Evolutionary conservation across 352 stramenopile genomes (phyloP).

Genomic region (Pythium scleroteichum): DNA sequence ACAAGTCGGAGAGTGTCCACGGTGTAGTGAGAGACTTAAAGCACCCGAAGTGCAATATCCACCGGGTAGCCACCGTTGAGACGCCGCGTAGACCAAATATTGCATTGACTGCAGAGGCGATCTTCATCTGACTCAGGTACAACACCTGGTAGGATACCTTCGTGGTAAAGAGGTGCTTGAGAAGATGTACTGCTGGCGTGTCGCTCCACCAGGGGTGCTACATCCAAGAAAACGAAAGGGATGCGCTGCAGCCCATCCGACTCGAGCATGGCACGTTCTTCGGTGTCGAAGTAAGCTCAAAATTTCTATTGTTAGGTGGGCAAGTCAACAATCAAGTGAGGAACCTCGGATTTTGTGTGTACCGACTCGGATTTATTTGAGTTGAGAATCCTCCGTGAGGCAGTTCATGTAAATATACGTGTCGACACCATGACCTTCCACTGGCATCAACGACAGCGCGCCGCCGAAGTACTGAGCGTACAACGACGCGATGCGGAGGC

Average conservation of each 20-base stretch:
- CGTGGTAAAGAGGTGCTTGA: no score
- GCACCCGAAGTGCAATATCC: slow-evolving; percentile 37
- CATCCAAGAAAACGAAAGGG: slow-evolving; percentile 1
- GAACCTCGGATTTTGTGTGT: background rate
- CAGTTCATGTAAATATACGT: slow-evolving; percentile 90
- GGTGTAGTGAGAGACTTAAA: slow-evolving; percentile 23
- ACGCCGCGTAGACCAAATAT: background rate
- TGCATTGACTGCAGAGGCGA: no score
- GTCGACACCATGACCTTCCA: slow-evolving; percentile 98
- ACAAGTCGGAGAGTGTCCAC: slow-evolving; percentile 9
- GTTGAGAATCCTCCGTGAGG: slow-evolving; percentile 67
- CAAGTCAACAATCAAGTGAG: no score
- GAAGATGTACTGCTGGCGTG: background rate
- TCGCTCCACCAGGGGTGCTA: background rate
- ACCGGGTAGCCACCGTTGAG: slow-evolving; percentile 13
- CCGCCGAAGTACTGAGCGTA: slow-evolving; percentile 99
- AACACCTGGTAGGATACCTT: no score
- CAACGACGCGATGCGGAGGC: slow-evolving; percentile 89
- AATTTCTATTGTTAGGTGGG: slow-evolving; percentile 11
- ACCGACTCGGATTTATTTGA: slow-evolving; percentile 46
- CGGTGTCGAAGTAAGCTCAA: background rate
- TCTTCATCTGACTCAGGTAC: no score
- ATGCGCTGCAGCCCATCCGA: slow-evolving; percentile 11
- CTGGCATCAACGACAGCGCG: slow-evolving; percentile 98
- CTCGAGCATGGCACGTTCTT: background rate